Evolutionary conservation across 1,284 basidiomycete genomes (phyloP).

Genomic region (Wallemia ichthyophaga): DNA sequence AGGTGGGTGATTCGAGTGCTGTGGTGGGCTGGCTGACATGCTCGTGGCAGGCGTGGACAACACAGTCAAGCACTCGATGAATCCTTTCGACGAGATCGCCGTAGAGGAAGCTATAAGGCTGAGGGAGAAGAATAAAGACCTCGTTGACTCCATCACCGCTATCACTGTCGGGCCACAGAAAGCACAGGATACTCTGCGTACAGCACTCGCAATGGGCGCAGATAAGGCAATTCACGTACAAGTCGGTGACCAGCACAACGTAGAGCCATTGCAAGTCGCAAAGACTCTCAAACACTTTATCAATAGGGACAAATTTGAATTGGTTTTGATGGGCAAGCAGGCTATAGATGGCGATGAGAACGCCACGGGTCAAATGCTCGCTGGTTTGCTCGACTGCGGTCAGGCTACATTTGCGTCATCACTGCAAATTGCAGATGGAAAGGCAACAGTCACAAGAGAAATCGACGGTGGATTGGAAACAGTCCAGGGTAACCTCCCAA

Average conservation of each 20-base stretch:
- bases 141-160: constrained; percentile 56
- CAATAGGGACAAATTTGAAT: constrained; percentile 38
- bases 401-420: constrained; percentile 90
- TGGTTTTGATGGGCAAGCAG: constrained; percentile 95
- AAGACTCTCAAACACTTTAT: constrained; percentile 54
- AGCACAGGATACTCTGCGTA: constrained; percentile 64
- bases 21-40: neutral
- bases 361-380: constrained; percentile 95
- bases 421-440: constrained; percentile 39
- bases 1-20: constrained; percentile 11
- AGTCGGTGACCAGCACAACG: constrained; percentile 31
- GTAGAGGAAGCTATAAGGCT: constrained; percentile 91
- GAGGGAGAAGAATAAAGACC: constrained; percentile 46
- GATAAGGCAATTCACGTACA: constrained; percentile 79
- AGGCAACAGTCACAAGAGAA: constrained; percentile 52
- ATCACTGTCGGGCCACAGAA: constrained; percentile 81
- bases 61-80: constrained; percentile 93
- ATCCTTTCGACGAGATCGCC: constrained; percentile 89
- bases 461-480: constrained; percentile 83
- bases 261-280: constrained; percentile 64
- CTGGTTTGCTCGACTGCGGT: constrained; percentile 67
- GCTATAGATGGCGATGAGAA: constrained; percentile 91
- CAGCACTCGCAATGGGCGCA: constrained; percentile 91
- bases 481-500: constrained; percentile 46
- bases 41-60: constrained; percentile 36